Percentiles rank a stretch among this genome's conserved stretches.
These are phyloP conservation scores for Solidago caesia DNA, from an alignment of 129 eudicot species.

Conservation along the genomic window DNA sequence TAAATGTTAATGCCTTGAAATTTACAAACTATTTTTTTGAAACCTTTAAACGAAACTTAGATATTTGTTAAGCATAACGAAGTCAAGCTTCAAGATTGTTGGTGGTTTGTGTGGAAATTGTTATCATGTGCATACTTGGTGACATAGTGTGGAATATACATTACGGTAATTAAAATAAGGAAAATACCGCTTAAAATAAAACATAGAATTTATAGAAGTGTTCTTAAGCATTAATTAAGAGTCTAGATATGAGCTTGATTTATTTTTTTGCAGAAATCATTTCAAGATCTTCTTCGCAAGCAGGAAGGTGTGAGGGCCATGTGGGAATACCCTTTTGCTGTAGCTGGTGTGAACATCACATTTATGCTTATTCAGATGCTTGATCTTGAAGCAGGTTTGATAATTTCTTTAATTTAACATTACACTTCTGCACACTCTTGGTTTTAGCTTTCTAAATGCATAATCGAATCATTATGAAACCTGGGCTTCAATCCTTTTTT, in stretches of 20 bases:
- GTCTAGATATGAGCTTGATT: background rate
- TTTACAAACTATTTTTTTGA: background rate
- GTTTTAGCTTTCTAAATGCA: background rate
- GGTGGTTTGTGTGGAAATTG: background rate
- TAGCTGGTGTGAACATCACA: conserved; percentile 98
- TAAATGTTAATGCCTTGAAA: background rate
- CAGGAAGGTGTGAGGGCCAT: conserved; percentile 88
- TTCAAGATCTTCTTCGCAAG: conserved; percentile 88
- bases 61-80: background rate
- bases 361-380: conserved; percentile 99
- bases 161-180: background rate
- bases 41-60: background rate
- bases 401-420: background rate
- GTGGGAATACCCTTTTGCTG: conserved; percentile 99
- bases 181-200: background rate
- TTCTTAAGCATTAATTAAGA: background rate
- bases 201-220: background rate
- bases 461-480: background rate
- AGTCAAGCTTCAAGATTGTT: background rate
- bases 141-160: background rate
- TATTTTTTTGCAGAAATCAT: conserved; percentile 61
- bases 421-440: background rate
- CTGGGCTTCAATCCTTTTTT: background rate
- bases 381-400: conserved; percentile 88
- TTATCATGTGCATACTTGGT: background rate